A percentile compares a stretch with the other conserved stretches of the same genome.
Evolutionary conservation across 2,329 filamentous ascomycete genomes (phyloP).

Genomic region (Cercospora citrullina): DNA sequence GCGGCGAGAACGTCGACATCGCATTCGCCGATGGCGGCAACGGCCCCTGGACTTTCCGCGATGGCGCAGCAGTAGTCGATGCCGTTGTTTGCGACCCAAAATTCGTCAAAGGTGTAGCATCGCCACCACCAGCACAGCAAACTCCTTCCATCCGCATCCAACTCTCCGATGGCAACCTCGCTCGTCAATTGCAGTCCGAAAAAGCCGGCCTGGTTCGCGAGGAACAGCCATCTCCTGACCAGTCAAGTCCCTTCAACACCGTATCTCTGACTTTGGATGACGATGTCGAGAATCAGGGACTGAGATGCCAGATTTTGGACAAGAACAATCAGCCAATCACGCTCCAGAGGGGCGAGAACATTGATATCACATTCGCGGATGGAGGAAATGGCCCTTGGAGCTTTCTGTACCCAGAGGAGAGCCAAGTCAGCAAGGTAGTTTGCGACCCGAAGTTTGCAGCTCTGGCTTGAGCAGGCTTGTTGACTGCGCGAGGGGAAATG

Average conservation of each 20-base stretch:
- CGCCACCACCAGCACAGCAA: neutral
- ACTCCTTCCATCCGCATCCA: slow-evolving; percentile 14
- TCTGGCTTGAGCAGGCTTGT: neutral
- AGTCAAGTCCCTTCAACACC: slow-evolving; percentile 14
- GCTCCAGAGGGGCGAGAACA: slow-evolving; percentile 14
- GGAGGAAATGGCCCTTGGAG: slow-evolving; percentile 17
- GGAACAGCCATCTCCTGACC: slow-evolving; percentile 11
- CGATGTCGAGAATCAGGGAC: slow-evolving; percentile 14
- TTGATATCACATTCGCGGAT: slow-evolving; percentile 21
- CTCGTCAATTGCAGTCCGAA: slow-evolving; percentile 15
- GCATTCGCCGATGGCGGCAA: slow-evolving; percentile 22
- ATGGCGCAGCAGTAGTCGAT: slow-evolving; percentile 13
- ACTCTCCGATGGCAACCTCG: slow-evolving; percentile 20
- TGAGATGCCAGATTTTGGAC: slow-evolving; percentile 23
- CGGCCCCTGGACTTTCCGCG: slow-evolving; percentile 17
- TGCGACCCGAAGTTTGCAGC: slow-evolving; percentile 9
- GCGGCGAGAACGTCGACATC: slow-evolving; percentile 16
- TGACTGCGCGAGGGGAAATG: neutral
- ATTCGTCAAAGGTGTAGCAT: slow-evolving; percentile 11
- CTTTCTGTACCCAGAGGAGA: slow-evolving; percentile 15
- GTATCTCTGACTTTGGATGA: slow-evolving; percentile 13
- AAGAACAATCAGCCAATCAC: slow-evolving; percentile 9
- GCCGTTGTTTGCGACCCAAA: slow-evolving; percentile 20
- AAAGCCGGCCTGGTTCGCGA: slow-evolving; percentile 14
- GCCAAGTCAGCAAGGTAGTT: slow-evolving; percentile 18